Conservation (phyloP, 208 protist species). For the Wallacemonas rigidus region DNA sequence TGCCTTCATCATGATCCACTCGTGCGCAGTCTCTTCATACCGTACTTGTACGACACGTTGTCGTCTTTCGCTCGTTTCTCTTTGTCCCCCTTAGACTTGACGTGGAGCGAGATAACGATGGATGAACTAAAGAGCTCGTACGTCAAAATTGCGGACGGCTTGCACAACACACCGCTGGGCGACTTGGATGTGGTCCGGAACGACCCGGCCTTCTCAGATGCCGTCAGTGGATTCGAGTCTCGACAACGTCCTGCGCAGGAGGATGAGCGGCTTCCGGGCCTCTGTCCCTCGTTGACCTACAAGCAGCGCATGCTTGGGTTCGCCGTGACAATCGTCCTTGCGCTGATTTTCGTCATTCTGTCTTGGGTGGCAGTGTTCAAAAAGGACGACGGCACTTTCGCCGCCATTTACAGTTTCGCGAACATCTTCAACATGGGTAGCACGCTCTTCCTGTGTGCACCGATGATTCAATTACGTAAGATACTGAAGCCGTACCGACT, state of each 20-base stretch:
- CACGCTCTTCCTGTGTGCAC: constrained; percentile 72
- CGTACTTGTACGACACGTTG: too few relatives aligned
- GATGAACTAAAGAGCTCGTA: constrained; percentile 7
- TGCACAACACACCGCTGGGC: constrained; percentile 25
- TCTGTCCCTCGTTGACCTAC: constrained; percentile 52
- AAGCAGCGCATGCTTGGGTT: constrained; percentile 68
- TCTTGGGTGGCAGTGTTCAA: constrained; percentile 64
- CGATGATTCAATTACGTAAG: constrained; percentile 55
- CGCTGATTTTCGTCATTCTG: constrained; percentile 60
- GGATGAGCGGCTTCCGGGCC: constrained; percentile 21
- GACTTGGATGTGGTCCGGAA: constrained; percentile 25
- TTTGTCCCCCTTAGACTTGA: neutral
- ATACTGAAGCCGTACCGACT: constrained; percentile 66
- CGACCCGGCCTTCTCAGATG: neutral
- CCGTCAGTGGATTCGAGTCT: neutral
- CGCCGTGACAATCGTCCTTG: constrained; percentile 33
- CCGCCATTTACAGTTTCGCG: constrained; percentile 56
- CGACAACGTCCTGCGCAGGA: neutral
- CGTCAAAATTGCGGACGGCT: constrained; percentile 15
- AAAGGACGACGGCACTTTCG: constrained; percentile 51
- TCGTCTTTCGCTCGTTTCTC: neutral
- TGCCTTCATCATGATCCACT: too few relatives aligned
- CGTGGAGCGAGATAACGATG: neutral
- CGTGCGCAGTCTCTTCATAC: too few relatives aligned
- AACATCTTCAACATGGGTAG: constrained; percentile 60